Evolutionary conservation across 768 basidiomycete genomes (phyloP).

Genomic region (Kwoniella bestiolae): DNA sequence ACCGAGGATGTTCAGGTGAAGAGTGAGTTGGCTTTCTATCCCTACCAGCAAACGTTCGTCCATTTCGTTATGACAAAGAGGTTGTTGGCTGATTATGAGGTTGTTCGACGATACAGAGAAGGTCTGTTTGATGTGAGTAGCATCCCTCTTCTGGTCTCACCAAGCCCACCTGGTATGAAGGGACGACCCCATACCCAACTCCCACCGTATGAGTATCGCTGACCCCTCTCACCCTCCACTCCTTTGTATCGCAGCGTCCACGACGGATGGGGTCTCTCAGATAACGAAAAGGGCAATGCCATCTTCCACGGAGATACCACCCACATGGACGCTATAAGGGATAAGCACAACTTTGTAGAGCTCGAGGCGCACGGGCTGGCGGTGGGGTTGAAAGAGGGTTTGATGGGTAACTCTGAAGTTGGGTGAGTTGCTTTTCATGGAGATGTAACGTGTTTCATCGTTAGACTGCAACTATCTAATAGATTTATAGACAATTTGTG

Average conservation of each 20-base stretch:
- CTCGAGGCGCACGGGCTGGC: slow-evolving; percentile 87
- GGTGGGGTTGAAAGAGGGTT: slow-evolving; percentile 86
- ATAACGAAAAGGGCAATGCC: slow-evolving; percentile 78
- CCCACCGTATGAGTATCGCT: too few species aligned
- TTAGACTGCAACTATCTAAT: background rate
- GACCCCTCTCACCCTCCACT: background rate
- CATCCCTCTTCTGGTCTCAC: background rate
- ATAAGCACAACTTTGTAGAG: slow-evolving; percentile 72
- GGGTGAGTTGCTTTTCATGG: slow-evolving; percentile 66
- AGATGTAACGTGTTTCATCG: background rate
- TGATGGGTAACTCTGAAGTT: slow-evolving; percentile 98
- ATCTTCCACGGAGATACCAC: slow-evolving; percentile 81
- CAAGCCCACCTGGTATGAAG: slow-evolving; percentile 57
- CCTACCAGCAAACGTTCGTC: background rate
- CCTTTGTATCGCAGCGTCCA: slow-evolving; percentile 65
- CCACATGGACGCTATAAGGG: slow-evolving; percentile 85
- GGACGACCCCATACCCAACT: too few species aligned
- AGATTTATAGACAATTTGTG: background rate
- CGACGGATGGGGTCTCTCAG: slow-evolving; percentile 88
- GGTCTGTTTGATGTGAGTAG: slow-evolving; percentile 82
- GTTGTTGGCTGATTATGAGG: slow-evolving; percentile 1
- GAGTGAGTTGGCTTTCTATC: slow-evolving; percentile 45
- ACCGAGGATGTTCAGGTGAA: slow-evolving; percentile 42
- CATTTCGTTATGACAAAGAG: background rate
- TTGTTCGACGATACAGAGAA: slow-evolving; percentile 62